Evolutionary conservation across 2,329 filamentous ascomycete species (phyloP).

Genomic region (Lachnellula willkommii): DNA sequence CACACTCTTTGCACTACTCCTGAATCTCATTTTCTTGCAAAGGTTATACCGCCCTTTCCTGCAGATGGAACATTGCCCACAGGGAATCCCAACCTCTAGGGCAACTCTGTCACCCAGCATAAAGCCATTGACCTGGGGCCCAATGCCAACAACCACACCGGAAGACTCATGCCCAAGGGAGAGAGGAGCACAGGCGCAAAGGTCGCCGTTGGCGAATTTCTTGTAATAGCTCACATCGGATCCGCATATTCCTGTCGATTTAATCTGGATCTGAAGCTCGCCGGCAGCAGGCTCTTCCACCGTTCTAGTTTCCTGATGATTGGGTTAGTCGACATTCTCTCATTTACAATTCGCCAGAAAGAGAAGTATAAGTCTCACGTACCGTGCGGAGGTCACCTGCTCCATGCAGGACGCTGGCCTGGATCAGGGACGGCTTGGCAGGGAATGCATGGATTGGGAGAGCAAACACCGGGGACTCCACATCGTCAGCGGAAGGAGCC

Average conservation of each 20-base stretch:
- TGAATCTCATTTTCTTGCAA: slow-evolving; percentile 56
- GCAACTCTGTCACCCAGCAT: slow-evolving; percentile 53
- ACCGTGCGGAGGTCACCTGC: slow-evolving; percentile 46
- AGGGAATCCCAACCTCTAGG: slow-evolving; percentile 90
- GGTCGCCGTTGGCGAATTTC: slow-evolving; percentile 66
- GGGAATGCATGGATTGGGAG: slow-evolving; percentile 4
- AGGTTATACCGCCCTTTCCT: slow-evolving; percentile 73
- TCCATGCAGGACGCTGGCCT: slow-evolving; percentile 53
- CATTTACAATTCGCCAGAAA: neutral
- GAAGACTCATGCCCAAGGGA: slow-evolving; percentile 61
- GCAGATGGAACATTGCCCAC: slow-evolving; percentile 83
- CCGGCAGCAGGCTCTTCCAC: slow-evolving; percentile 38
- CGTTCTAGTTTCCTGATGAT: slow-evolving; percentile 43
- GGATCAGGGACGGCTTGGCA: slow-evolving; percentile 31
- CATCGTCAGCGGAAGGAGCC: slow-evolving; percentile 20
- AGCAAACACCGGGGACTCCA: neutral
- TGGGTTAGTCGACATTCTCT: slow-evolving; percentile 4
- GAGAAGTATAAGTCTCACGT: slow-evolving; percentile 39
- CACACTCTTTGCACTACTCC: slow-evolving; percentile 57
- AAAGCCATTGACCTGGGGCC: slow-evolving; percentile 48
- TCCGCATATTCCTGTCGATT: slow-evolving; percentile 63
- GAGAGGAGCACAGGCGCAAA: slow-evolving; percentile 60
- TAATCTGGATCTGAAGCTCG: slow-evolving; percentile 61
- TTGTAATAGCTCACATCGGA: slow-evolving; percentile 68
- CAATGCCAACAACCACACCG: slow-evolving; percentile 52